Conservation (phyloP, 192 early-diverging fungal species). For the Backusella tarrabulga region DNA sequence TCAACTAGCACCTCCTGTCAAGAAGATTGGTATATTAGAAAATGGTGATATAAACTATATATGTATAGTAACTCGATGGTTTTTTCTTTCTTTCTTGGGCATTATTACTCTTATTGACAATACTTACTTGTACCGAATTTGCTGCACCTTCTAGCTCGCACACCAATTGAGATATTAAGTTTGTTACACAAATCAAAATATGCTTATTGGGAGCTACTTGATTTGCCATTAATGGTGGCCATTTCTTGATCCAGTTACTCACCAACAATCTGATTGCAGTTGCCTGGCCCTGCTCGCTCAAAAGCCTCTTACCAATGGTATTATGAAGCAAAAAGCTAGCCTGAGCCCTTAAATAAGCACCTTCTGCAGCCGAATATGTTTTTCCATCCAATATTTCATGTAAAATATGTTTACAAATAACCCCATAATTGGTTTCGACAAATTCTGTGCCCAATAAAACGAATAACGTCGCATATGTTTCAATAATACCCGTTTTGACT, state of each 20-base stretch:
- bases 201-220: slow-evolving; percentile 52
- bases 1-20: slow-evolving; percentile 61
- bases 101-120: neutral
- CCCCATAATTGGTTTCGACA: slow-evolving; percentile 72
- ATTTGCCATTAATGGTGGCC: slow-evolving; percentile 50
- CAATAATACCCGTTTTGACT: slow-evolving; percentile 71
- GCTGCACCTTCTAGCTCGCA: slow-evolving; percentile 77
- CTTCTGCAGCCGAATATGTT: slow-evolving; percentile 48
- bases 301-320: slow-evolving; percentile 67
- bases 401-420: slow-evolving; percentile 68
- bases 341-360: slow-evolving; percentile 57
- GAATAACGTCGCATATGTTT: slow-evolving; percentile 75
- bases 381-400: slow-evolving; percentile 58
- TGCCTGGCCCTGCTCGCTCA: slow-evolving; percentile 80
- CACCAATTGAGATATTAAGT: slow-evolving; percentile 71
- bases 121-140: slow-evolving; percentile 48
- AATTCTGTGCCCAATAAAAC: slow-evolving; percentile 65
- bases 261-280: slow-evolving; percentile 62
- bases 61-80: neutral
- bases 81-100: neutral
- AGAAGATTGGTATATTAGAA: neutral
- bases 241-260: slow-evolving; percentile 58
- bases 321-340: slow-evolving; percentile 68
- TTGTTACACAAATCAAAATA: slow-evolving; percentile 66
- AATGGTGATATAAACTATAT: neutral